Conservation (phyloP, 2,329 filamentous ascomycete species). For the Phoma sp. region DNA sequence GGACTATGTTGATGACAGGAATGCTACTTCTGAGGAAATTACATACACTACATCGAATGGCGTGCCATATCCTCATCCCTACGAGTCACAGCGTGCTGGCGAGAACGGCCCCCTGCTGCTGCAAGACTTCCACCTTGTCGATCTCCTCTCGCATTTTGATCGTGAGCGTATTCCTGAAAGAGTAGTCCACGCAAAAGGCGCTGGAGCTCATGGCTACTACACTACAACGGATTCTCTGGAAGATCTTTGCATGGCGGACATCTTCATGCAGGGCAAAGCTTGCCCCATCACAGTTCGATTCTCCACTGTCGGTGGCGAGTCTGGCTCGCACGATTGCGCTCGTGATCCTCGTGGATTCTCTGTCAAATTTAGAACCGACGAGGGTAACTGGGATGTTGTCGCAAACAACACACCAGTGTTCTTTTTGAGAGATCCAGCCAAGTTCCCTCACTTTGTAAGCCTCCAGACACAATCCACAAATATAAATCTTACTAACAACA, state of each 20-base stretch:
- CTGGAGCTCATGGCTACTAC: slow-evolving; percentile 59
- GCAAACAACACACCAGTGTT: slow-evolving; percentile 79
- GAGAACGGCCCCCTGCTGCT: slow-evolving; percentile 66
- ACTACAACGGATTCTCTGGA: slow-evolving; percentile 56
- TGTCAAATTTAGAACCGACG: slow-evolving; percentile 75
- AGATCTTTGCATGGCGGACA: slow-evolving; percentile 55
- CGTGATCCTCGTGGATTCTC: slow-evolving; percentile 77
- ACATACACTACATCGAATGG: slow-evolving; percentile 66
- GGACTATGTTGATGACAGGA: slow-evolving; percentile 56
- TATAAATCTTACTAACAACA: slow-evolving; percentile 59
- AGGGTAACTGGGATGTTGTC: slow-evolving; percentile 78
- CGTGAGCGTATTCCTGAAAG: slow-evolving; percentile 60
- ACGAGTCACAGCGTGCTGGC: slow-evolving; percentile 64
- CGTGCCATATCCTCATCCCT: slow-evolving; percentile 64
- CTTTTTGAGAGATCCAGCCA: slow-evolving; percentile 76
- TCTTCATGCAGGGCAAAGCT: slow-evolving; percentile 70
- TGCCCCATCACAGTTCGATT: slow-evolving; percentile 73
- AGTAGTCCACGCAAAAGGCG: slow-evolving; percentile 60
- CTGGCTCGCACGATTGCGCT: slow-evolving; percentile 73
- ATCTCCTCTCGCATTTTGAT: slow-evolving; percentile 60
- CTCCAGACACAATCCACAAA: neutral
- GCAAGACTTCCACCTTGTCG: slow-evolving; percentile 60
- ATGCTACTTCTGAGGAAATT: slow-evolving; percentile 53
- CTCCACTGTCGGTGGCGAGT: slow-evolving; percentile 78
- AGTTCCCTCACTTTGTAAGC: slow-evolving; percentile 54